A percentile compares a stretch with the other conserved stretches of the same genome.
Evolutionary conservation across 805 yeast species (phyloP).

Genomic region (Candida endomychidarum): DNA sequence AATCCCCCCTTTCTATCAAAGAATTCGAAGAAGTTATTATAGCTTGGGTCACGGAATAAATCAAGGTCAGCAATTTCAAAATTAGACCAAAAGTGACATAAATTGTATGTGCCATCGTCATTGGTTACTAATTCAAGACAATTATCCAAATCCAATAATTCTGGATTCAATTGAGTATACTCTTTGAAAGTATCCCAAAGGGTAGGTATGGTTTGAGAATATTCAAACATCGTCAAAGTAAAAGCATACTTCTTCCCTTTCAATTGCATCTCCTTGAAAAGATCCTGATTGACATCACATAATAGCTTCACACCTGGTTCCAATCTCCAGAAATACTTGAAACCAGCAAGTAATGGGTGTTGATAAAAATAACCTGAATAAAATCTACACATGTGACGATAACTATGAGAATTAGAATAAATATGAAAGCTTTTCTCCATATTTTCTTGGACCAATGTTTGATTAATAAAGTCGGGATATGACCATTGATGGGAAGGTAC

Average conservation of each 20-base stretch:
- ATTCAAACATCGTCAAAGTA: slow-evolving; percentile 65
- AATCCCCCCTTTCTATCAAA: slow-evolving; percentile 74
- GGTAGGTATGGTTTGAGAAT: slow-evolving; percentile 56
- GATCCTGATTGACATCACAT: slow-evolving; percentile 65
- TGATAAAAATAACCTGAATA: slow-evolving; percentile 59
- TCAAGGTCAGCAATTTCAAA: slow-evolving; percentile 74
- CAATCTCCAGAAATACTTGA: slow-evolving; percentile 74
- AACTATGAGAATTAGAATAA: slow-evolving; percentile 60
- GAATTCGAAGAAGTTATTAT: slow-evolving; percentile 58
- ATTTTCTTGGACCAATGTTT: slow-evolving; percentile 18
- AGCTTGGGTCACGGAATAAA: slow-evolving; percentile 59
- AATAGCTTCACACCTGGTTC: slow-evolving; percentile 64
- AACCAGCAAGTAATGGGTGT: slow-evolving; percentile 56
- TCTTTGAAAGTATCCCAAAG: slow-evolving; percentile 59
- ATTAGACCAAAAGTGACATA: slow-evolving; percentile 84
- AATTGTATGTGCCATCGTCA: slow-evolving; percentile 52
- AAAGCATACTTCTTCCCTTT: slow-evolving; percentile 65
- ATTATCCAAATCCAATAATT: slow-evolving; percentile 28
- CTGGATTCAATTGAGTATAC: slow-evolving; percentile 21
- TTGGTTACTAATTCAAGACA: slow-evolving; percentile 13
- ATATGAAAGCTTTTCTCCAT: slow-evolving; percentile 22
- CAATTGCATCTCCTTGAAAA: slow-evolving; percentile 57
- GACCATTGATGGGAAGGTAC: slow-evolving; percentile 68
- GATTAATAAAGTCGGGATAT: slow-evolving; percentile 64
- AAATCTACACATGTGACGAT: slow-evolving; percentile 67